Evolutionary conservation across 345 rosid species (phyloP).

Genomic region (Aurinia saxatilis): DNA sequence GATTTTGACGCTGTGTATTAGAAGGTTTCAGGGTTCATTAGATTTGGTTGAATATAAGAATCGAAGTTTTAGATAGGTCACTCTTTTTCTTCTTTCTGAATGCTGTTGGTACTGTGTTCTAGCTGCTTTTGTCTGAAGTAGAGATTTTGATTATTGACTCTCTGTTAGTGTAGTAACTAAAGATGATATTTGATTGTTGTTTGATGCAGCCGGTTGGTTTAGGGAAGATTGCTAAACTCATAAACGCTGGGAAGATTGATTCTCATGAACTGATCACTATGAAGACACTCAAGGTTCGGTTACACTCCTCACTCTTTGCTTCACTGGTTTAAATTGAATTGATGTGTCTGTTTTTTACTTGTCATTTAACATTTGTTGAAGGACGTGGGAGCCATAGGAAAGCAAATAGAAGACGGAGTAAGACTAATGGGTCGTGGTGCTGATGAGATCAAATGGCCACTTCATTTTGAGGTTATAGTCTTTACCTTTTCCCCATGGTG

Average conservation of each 20-base stretch:
- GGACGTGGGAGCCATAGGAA: slow-evolving; percentile 84
- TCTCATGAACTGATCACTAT: slow-evolving; percentile 94
- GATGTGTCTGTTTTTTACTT: slow-evolving; percentile 6
- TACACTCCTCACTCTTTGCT: not conserved
- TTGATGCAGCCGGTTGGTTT: slow-evolving; percentile 78
- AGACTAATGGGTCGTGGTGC: slow-evolving; percentile 93
- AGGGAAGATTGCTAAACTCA: slow-evolving; percentile 86
- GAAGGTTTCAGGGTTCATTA: no score
- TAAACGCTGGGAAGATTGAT: slow-evolving; percentile 88
- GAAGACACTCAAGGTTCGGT: slow-evolving; percentile 85
- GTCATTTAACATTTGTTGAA: slow-evolving; percentile 4
- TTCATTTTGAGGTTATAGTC: slow-evolving; percentile 71
- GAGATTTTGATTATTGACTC: not conserved
- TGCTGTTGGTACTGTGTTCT: not conserved
- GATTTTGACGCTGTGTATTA: not conserved
- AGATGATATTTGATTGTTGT: slow-evolving; percentile 2
- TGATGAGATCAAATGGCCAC: slow-evolving; percentile 90
- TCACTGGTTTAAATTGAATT: not conserved
- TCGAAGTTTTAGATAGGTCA: no score
- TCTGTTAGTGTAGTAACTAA: slow-evolving; percentile 6
- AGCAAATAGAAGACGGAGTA: slow-evolving; percentile 89
- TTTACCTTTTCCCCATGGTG: not conserved
- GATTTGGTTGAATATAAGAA: no score
- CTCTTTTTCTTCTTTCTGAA: not conserved
- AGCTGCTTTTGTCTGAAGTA: no score